Evolutionary conservation across 768 basidiomycete genomes (phyloP).

Genomic region (Termitomyces eurrhizus): DNA sequence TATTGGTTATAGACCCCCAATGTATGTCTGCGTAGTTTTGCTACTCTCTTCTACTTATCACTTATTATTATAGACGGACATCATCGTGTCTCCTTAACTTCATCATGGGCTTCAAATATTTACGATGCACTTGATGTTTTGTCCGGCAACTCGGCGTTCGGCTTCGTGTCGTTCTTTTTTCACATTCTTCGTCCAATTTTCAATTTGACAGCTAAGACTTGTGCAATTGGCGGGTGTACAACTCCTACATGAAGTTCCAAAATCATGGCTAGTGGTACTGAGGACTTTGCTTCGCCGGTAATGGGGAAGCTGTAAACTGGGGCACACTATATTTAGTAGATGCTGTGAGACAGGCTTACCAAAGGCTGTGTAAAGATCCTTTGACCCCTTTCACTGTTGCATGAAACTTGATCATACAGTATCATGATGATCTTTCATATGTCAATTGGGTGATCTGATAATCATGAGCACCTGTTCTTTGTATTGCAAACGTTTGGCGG

Average conservation of each 20-base stretch:
- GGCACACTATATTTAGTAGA: no score
- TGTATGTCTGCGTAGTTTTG: neutral
- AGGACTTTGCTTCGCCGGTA: neutral
- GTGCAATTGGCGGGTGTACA: neutral
- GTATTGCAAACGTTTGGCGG: neutral
- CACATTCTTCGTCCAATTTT: neutral
- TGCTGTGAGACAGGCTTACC: no score
- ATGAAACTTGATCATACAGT: neutral
- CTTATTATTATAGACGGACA: neutral
- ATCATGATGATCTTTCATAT: neutral
- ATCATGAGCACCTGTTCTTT: neutral
- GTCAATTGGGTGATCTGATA: conserved; percentile 15
- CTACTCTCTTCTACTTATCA: neutral
- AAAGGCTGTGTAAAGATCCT: neutral
- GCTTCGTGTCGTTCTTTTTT: neutral
- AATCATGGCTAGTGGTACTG: neutral
- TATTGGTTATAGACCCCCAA: neutral
- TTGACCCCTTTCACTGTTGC: neutral
- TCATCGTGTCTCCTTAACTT: neutral
- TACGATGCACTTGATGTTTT: neutral
- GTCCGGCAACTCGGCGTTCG: no score
- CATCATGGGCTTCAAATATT: neutral
- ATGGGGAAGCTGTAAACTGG: no score
- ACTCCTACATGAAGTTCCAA: neutral
- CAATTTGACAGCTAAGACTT: neutral